Percentiles rank a stretch among this genome's conserved stretches.
Conservation (phyloP, 2,329 filamentous ascomycete genomes). For the Nemania sp. region DNA sequence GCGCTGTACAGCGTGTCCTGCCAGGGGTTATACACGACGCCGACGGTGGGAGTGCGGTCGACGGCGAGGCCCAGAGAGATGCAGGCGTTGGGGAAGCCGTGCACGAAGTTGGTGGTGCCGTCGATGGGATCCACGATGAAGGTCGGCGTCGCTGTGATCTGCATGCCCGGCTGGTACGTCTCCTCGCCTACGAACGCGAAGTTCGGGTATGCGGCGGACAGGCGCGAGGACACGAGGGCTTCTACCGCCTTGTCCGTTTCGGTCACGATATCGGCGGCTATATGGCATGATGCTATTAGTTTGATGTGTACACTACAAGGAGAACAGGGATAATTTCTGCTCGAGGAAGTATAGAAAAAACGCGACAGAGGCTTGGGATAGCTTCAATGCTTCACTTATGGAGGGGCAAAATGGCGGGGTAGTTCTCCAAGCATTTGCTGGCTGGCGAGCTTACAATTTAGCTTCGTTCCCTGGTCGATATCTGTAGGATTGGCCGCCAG, state of each 20-base stretch:
- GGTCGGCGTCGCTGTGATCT: constrained; percentile 67
- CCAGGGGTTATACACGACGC: constrained; percentile 82
- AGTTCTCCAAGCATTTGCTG: not conserved
- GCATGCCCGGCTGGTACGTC: constrained; percentile 69
- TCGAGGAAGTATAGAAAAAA: no score
- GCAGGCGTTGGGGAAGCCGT: constrained; percentile 73
- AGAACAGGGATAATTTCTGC: no score
- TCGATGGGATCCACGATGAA: constrained; percentile 85
- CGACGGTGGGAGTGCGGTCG: constrained; percentile 63
- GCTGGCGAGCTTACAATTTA: constrained; percentile 58
- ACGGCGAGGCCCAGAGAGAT: constrained; percentile 76
- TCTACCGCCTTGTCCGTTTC: constrained; percentile 70
- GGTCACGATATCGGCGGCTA: constrained; percentile 70
- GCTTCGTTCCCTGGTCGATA: constrained; percentile 61
- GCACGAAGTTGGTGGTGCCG: constrained; percentile 81
- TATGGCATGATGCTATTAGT: not conserved
- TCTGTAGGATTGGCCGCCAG: constrained; percentile 61
- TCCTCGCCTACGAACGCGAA: constrained; percentile 75
- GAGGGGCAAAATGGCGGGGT: constrained; percentile 30
- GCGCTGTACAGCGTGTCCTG: constrained; percentile 69
- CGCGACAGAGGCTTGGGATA: not conserved
- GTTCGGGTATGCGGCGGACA: constrained; percentile 56
- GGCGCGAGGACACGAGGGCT: constrained; percentile 58
- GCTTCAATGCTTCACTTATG: constrained; percentile 3
- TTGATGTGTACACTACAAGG: no score